These are phyloP conservation scores for Rhizopogon vulgaris DNA, from an alignment of 768 basidiomycete genomes.

Conservation along the genomic window DNA sequence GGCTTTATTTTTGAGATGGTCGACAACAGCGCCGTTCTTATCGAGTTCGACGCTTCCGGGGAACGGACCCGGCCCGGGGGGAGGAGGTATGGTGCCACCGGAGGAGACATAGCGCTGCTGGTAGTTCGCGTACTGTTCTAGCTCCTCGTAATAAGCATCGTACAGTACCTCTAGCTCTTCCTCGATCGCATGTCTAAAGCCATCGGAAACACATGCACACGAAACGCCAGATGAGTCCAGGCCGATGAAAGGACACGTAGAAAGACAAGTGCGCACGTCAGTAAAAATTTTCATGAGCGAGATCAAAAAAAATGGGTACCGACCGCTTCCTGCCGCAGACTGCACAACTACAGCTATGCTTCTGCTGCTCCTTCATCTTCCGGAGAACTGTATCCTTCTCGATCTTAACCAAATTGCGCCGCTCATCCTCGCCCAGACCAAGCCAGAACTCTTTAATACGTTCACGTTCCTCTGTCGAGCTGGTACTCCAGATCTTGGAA, in stretches of 20 bases:
- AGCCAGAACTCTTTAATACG: conserved; percentile 99
- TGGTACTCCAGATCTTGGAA: conserved; percentile 93
- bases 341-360: conserved; percentile 91
- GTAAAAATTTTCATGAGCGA: conserved; percentile 11
- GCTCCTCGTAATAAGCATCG: conserved; percentile 99
- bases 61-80: conserved; percentile 95
- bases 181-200: conserved; percentile 87
- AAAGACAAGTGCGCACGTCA: conserved; percentile 15
- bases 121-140: conserved; percentile 98
- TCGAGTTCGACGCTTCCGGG: conserved; percentile 97
- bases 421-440: conserved; percentile 83
- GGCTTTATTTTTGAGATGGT: conserved; percentile 23
- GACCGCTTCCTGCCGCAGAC: conserved; percentile 96
- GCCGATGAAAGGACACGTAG: conserved; percentile 14
- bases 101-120: conserved; percentile 94
- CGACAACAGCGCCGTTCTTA: conserved; percentile 74
- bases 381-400: conserved; percentile 96
- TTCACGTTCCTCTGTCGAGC: conserved; percentile 87
- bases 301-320: conserved; percentile 33
- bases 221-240: conserved; percentile 9
- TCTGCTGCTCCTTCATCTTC: conserved; percentile 99
- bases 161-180: conserved; percentile 99
- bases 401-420: conserved; percentile 88
- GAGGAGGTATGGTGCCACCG: conserved; percentile 84
- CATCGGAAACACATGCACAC: conserved; percentile 12